These are phyloP conservation scores for Pterula multifida DNA, from an alignment of 1,284 basidiomycete species.

Conservation along the genomic window DNA sequence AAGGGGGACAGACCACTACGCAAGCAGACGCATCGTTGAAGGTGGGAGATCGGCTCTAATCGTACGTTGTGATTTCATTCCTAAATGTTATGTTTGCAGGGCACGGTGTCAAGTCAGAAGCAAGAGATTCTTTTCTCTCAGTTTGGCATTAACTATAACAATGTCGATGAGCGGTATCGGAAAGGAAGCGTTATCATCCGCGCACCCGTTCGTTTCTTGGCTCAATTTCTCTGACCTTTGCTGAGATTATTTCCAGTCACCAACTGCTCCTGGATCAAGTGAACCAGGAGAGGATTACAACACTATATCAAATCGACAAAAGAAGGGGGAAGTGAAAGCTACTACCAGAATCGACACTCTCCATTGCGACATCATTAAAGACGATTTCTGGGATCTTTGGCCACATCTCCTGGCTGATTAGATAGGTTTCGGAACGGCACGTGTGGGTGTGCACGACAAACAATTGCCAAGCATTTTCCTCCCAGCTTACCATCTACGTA, in stretches of 20 bases:
- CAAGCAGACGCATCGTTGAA: slow-evolving; percentile 75
- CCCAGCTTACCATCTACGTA: too few species aligned
- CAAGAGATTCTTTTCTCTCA: slow-evolving; percentile 80
- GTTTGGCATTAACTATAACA: slow-evolving; percentile 86
- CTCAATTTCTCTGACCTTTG: slow-evolving; percentile 3
- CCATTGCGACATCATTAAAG: slow-evolving; percentile 78
- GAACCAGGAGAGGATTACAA: too few species aligned
- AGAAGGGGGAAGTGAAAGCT: too few species aligned
- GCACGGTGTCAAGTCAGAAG: slow-evolving; percentile 81
- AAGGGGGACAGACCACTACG: slow-evolving; percentile 62
- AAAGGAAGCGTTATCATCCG: slow-evolving; percentile 85
- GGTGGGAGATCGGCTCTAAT: slow-evolving; percentile 26
- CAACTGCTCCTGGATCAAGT: too few species aligned
- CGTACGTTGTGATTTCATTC: neutral
- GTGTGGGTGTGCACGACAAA: too few species aligned
- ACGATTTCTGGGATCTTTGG: slow-evolving; percentile 64
- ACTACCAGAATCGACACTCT: slow-evolving; percentile 37
- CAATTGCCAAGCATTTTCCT: too few species aligned
- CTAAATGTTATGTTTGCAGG: slow-evolving; percentile 31
- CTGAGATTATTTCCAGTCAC: neutral
- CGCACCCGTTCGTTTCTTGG: slow-evolving; percentile 24
- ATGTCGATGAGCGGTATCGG: slow-evolving; percentile 59
- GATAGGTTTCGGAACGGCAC: too few species aligned
- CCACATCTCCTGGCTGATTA: slow-evolving; percentile 31
- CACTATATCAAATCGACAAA: too few species aligned